phyloP scores from a whole-genome alignment of 169 alveolate genomes.

The Miamiensis avidus region DNA sequence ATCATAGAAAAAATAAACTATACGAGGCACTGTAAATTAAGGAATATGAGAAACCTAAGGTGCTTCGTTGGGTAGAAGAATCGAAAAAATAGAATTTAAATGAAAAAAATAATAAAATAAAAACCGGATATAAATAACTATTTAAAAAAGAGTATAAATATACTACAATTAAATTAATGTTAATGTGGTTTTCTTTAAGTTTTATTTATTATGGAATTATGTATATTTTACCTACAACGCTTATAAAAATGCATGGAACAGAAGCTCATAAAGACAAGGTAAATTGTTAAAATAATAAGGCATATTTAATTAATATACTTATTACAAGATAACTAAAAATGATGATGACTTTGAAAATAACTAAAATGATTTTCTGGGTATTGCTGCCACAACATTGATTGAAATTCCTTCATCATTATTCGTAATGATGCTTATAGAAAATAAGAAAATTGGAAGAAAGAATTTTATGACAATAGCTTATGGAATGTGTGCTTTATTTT shows the following conservation, averaged over 20 bases:
- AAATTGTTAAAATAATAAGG: no score
- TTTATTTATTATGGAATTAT: background rate
- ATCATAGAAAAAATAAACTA: background rate
- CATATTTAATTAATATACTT: no score
- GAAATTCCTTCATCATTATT: background rate
- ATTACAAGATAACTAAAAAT: background rate
- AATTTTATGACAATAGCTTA: background rate
- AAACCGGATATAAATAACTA: background rate
- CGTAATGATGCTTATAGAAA: background rate
- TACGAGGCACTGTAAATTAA: background rate
- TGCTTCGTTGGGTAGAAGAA: background rate
- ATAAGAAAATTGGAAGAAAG: background rate
- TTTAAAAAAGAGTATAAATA: background rate
- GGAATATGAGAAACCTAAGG: background rate
- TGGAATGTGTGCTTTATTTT: background rate
- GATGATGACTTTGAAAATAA: background rate
- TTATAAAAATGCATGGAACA: background rate
- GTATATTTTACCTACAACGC: background rate
- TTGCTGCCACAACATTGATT: background rate
- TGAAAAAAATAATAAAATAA: no score
- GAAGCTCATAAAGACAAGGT: background rate
- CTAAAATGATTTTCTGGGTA: background rate
- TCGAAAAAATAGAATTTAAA: background rate
- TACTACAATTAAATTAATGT: background rate
- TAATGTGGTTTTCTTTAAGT: background rate